Evolutionary conservation across 805 yeast genomes (phyloP).

Genomic region (Millerago galiae): DNA sequence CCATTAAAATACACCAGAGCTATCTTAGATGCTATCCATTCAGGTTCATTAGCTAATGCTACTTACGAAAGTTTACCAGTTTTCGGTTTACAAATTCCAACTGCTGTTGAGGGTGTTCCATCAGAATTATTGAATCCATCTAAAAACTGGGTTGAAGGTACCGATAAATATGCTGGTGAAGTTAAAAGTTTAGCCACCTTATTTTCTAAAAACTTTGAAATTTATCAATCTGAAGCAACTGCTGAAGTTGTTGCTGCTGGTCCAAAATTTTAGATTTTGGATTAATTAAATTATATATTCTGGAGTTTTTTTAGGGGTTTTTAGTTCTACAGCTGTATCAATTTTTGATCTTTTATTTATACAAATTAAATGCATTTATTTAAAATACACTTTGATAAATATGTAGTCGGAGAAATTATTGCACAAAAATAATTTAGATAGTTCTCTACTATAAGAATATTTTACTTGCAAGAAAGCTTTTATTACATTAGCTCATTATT

Average conservation of each 20-base stretch:
- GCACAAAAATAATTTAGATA: too few relatives aligned
- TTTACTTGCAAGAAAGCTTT: too few relatives aligned
- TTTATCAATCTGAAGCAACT: conserved; percentile 77
- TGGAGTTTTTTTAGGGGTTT: not conserved
- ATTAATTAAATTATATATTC: not conserved
- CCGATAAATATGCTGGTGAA: conserved; percentile 44
- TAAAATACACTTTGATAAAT: too few relatives aligned
- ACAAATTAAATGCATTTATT: too few relatives aligned
- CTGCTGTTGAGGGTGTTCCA: conserved; percentile 70
- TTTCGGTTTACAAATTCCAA: conserved; percentile 86
- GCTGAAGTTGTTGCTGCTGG: conserved; percentile 90
- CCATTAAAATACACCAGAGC: conserved; percentile 97
- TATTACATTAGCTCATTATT: not conserved
- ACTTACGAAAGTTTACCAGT: conserved; percentile 81
- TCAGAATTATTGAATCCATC: conserved; percentile 80
- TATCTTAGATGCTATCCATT: conserved; percentile 87
- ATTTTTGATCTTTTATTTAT: too few relatives aligned
- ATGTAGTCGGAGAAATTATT: too few relatives aligned
- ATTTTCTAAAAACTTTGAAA: conserved; percentile 82
- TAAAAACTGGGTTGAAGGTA: conserved; percentile 65
- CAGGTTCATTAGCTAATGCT: conserved; percentile 76
- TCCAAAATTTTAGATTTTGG: conserved; percentile 37
- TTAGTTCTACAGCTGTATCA: not conserved
- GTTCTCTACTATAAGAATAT: too few relatives aligned
- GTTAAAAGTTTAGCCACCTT: conserved; percentile 63